These are phyloP conservation scores for Hondaea fermentalgiana DNA, from an alignment of 108 stramenopile species.

Conservation along the genomic window DNA sequence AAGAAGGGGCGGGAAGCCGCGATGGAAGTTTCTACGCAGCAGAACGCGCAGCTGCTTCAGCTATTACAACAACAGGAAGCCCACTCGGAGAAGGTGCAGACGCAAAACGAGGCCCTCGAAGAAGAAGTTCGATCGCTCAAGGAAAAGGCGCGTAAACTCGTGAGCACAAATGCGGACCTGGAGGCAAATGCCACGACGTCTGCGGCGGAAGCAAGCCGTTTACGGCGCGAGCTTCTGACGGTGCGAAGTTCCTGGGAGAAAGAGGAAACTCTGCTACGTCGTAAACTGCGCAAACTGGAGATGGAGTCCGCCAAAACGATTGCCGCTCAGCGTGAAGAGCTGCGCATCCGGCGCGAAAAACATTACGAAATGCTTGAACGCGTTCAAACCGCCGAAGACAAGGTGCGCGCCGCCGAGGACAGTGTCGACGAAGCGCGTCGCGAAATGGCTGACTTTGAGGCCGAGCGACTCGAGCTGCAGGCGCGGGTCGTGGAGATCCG, in stretches of 20 bases:
- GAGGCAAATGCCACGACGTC: neutral
- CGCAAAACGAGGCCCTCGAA: neutral
- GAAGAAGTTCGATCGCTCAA: neutral
- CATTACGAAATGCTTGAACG: neutral
- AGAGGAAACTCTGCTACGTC: neutral
- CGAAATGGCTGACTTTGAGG: neutral
- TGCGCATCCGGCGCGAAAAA: neutral
- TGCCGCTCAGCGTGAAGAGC: neutral
- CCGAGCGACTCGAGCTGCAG: neutral
- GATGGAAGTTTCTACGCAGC: neutral
- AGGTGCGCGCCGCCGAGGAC: neutral
- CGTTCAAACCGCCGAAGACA: neutral
- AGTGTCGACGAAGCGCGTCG: neutral
- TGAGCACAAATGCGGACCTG: neutral
- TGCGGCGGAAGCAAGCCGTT: neutral
- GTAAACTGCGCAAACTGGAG: neutral
- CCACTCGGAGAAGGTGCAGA: neutral
- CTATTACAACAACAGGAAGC: neutral
- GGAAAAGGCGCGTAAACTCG: neutral
- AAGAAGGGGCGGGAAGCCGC: neutral
- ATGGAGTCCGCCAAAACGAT: neutral
- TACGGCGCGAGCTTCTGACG: neutral
- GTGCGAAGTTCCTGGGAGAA: neutral
- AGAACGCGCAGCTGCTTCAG: conserved; percentile 5
- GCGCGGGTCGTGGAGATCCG: neutral